Base-by-base conservation (phyloP, 1,284 basidiomycete genomes). In the Coniferiporia sulphurascens region DNA sequence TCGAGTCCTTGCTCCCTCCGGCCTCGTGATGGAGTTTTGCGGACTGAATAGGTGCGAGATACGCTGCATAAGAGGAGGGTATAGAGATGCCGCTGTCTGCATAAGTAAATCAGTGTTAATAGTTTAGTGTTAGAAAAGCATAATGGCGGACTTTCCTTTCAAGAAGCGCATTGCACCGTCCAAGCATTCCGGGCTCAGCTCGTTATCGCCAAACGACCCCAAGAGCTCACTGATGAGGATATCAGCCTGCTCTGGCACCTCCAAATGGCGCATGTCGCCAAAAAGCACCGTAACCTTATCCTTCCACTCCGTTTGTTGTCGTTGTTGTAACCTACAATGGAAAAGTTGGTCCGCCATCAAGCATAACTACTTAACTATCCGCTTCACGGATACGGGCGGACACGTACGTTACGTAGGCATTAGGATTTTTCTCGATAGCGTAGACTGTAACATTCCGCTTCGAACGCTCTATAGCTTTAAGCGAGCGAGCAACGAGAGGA, bases 131-230 rank as follows among this genome's bases (percentile, higher is more conserved):
- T 9, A 55, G 45, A 17, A 55, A 6, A 27, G 12, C 21, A 36
- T 60, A 55, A 32, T 52, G 19, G 12, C 3, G 76, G n/a, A n/a
- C 87, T 69, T 68, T 93, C 93, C 77, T 78, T 94, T 94, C 68
- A 95, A 74, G 72, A 93, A 95, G 49, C 95, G 78, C 83, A 90
- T 86, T 15, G 91, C 95, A n/a, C 95, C 95, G 71, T 98, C 95
- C 35, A 98, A 77, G 73, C 95, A 98, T 72, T 99, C 97, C 0
- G 97, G 97, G 69, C 93, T 95, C 48, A 99, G 84, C 73, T 99
- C 97, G 65, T 99, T 99, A 74, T 99, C 97, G 4, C 96, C 97
- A 74, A 99, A 99, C 7, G 92, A 95, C 4, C 97, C 97, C 62
- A 99, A 74, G 17, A 99, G 81, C 74, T 99, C 97, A 74, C 92